Base-by-base conservation (phyloP, 2,329 filamentous ascomycete genomes). In the Fusarium phyllophilum region DNA sequence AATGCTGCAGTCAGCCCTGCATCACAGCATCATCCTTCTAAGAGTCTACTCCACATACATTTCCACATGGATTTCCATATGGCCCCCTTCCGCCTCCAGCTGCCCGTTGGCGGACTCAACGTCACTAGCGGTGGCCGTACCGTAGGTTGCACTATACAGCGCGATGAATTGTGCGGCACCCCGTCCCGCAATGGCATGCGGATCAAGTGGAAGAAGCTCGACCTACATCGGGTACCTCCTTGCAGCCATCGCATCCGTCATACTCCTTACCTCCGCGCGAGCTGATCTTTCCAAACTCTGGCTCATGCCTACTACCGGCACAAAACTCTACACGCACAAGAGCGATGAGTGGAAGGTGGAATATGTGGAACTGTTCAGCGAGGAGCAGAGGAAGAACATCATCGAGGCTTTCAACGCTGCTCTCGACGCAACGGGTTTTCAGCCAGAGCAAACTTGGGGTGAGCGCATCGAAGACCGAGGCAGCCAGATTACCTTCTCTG, bases 361-460 rank as follows among this genome's bases (percentile, higher is more conserved):
- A 46, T 68, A 68, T 17, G 65, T 62, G 2, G 62, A 68, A 31
- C 22, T 68, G 18, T 68, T 68, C 6, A 68, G 65, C 1, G 46
- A 68, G 46, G 62, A 68, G 36, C 62, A 68, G 54, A 67, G 65
- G 22, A 67, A 68, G 41, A 54, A 61, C 13, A 68, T 68, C 26
- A 54, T 68, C 3, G 29, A 68, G 10, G 65, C 65, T 7, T 68
- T 68, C 14, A 68, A 68, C 26, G 46, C 62, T 33, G 66, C 65
- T 2, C 65, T 68, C 1, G 63, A 68, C 17, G 54, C 62, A 6
- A 68, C 65, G 1, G 65, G 62, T 2, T 68, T 68, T 6, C 54
- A 68, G n/a, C 65, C 65, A 11, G 65, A 68, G 31, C 65, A 68
- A 18, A 68, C 65, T 48, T 68, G 65, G 65, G 65, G 65, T 3